Evolutionary conservation across 2,329 filamentous ascomycete genomes (phyloP), one percentile per base, ranked within the genome.

Genomic region (Coniochaeta sp.): DNA sequence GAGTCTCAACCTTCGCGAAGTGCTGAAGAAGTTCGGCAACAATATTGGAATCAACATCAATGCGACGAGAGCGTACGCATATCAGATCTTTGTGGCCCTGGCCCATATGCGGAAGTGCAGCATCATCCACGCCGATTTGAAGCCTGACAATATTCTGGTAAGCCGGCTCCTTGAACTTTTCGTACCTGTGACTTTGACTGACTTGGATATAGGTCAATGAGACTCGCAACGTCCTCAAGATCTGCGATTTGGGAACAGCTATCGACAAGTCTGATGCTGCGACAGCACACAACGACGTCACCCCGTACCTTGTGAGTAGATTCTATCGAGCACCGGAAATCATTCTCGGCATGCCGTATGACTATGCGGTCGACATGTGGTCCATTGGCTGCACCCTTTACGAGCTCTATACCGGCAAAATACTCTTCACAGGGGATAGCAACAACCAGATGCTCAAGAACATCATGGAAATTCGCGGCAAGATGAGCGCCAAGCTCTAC

Each of bases 371-470:
- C 65, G 95, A 99, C 73, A 90, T 96, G 81, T 99, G 95, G 95
- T 96, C 93, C 8, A 91, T 98, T 65, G 96, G 95, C 40, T 99
- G 95, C 76, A 99, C 95, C 0, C 81, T 98, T 33, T 99, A 96
- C 73, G 95, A 99, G 76, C 81, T 99, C 44, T 98, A 96, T 77
- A 98, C 95, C 0, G 95, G 95, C 69, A 96, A 97, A 73, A 98
- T 99, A 61, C 81, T 99, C 34, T 99, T 99, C 73, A 92, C 91
- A 1, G 95, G 95, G 62, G 86, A 90, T 65, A 95, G 91, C 76
- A 99, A 99, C 79, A 99, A 99, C 71, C 92, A 96, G 77, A 99
- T 99, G 95, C 84, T 99, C 62, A 90, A 91, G 64, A 88, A 89
- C 22, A 96, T 99, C 67, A 96, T 97, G 87, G 93, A 99, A 72